phyloP scores from a whole-genome alignment of 2,329 filamentous ascomycete species.

The Colletotrichum tanaceti region DNA sequence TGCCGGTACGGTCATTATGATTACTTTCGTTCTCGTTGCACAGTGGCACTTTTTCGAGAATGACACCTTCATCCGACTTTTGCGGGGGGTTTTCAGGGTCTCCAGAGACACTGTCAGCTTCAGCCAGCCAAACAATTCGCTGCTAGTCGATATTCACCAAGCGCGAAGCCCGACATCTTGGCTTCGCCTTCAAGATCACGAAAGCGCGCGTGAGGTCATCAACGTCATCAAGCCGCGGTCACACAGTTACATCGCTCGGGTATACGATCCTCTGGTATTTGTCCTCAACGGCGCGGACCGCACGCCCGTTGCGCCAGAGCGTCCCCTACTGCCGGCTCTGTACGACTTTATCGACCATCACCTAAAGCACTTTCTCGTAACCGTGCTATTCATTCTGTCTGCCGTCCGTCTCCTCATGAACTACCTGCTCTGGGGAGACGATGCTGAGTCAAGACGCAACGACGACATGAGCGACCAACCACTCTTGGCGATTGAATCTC shows the following conservation, averaged over 20 bases:
- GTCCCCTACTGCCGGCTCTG: constrained; percentile 65
- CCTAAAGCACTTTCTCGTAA: constrained; percentile 68
- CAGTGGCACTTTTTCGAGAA: constrained; percentile 83
- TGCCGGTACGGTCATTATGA: constrained; percentile 78
- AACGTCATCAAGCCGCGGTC: constrained; percentile 78
- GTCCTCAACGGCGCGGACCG: constrained; percentile 77
- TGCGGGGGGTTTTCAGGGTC: constrained; percentile 50
- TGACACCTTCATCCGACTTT: constrained; percentile 56
- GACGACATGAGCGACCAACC: constrained; percentile 61
- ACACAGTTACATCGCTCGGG: constrained; percentile 77
- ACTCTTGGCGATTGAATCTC: constrained; percentile 68
- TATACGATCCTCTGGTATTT: constrained; percentile 80
- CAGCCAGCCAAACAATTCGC: constrained; percentile 47
- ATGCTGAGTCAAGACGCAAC: constrained; percentile 58
- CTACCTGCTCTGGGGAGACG: constrained; percentile 77
- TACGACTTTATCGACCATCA: constrained; percentile 77
- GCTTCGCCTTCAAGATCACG: constrained; percentile 81
- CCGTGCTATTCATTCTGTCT: constrained; percentile 71
- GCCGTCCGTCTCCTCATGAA: constrained; percentile 78
- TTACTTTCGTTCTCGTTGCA: constrained; percentile 77
- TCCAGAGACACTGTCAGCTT: constrained; percentile 46
- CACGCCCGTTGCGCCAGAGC: constrained; percentile 62
- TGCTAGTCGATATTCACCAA: constrained; percentile 74
- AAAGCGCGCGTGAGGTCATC: constrained; percentile 81
- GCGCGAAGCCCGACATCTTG: constrained; percentile 81